Base-by-base conservation (phyloP, 768 basidiomycete genomes). In the Lentinula boryana region DNA sequence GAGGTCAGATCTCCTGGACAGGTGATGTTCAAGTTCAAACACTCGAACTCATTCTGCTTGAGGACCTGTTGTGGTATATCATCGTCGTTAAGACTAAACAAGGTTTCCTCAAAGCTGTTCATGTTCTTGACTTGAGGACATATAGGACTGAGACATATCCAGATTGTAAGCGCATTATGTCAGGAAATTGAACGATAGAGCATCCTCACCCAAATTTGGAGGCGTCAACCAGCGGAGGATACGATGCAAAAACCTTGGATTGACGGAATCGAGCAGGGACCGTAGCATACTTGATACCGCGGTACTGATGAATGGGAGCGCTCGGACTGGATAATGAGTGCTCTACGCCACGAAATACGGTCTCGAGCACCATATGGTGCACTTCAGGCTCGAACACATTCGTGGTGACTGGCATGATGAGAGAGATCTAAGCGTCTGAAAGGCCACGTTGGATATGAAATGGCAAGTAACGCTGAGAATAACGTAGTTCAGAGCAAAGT, bases 21-120 rank as follows among this genome's bases (percentile, higher is more conserved):
- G n/a, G 88, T 89, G 56, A 92, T 88, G 71, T 89, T 91, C 62
- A 92, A 70, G 68, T 91, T 92, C 23, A 91, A 76, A 71, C 90
- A 92, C 56, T 89, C 86, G 40, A 91, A 89, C 70, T 92, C 90
- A 69, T 89, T 80, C 55, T 88, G 85, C 63, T 78, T 78, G 38
- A 88, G 72, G 12, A 71, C 66, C 68, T 87, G 86, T 52, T 74
- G 71, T 0, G 87, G 85, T 6, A 82, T 72, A 35, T 81, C 79
- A 10, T 78, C 76, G 21, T 79, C 77, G 12, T 80, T 69, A 16
- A 89, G 72, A 46, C 84, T 84, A 43, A 89, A 84, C 12, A 91
- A 70, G 27, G 82, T 75, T 53, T 87, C 86, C 62, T 90, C 88
- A 53, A 81, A 65, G 27, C 75, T 72, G 66, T 73, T 78, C 56